Evolutionary conservation across 1,284 basidiomycete species (phyloP).

Genomic region (Gomphus bonarii): DNA sequence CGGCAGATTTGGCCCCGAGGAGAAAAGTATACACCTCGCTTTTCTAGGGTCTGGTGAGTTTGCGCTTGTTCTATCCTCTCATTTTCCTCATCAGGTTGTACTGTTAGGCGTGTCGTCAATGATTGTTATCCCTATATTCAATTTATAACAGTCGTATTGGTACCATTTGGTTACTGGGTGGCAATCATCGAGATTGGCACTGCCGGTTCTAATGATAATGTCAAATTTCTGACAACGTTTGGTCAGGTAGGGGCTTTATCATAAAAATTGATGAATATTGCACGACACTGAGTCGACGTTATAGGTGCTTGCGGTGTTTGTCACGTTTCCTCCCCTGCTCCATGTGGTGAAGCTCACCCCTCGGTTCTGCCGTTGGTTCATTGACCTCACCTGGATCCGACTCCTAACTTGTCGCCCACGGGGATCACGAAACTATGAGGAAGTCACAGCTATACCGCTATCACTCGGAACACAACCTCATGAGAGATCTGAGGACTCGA

Average conservation of each 20-base stretch:
- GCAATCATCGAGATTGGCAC: not conserved
- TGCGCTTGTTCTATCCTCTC: not conserved
- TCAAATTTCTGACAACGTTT: not conserved
- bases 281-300: not conserved
- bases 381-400: not conserved
- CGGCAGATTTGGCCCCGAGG: not conserved
- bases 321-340: not conserved
- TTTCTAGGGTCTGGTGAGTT: not conserved
- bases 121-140: conserved; percentile 3
- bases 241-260: not conserved
- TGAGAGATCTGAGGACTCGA: not conserved
- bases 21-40: not conserved
- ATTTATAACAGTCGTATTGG: not conserved
- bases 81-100: not conserved
- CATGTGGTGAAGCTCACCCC: not conserved
- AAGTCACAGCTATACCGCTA: not conserved
- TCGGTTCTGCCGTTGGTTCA: not conserved
- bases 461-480: not conserved
- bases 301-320: conserved; percentile 3
- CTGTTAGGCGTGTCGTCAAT: not conserved
- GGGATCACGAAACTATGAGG: not conserved
- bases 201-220: not conserved
- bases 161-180: conserved; percentile 5
- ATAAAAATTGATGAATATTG: not conserved
- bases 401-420: not conserved